Base-by-base conservation (phyloP, 2,329 filamentous ascomycete species). In the Trichoderma afroharzianum region DNA sequence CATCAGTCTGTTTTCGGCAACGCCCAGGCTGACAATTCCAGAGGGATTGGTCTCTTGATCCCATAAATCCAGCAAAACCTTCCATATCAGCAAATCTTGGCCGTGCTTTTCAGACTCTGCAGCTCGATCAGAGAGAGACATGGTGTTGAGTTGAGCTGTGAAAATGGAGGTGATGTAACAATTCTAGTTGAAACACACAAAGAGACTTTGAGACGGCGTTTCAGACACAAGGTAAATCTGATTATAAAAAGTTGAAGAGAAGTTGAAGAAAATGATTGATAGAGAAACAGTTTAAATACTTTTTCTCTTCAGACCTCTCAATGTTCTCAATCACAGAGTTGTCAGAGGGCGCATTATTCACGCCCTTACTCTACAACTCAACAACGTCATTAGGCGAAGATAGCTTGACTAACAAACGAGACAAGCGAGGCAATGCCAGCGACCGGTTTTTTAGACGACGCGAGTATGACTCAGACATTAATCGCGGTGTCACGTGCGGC, bases 1-100 rank as follows among this genome's bases (percentile, higher is more conserved):
- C 85, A 87, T 86, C 47, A 88, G 80, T 0, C 78, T 77, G 73
- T 87, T 87, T 75, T 88, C 86, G 6, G 86, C 86, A 1, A 87
- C 79, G 0, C 86, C 85, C 0, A 88, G 78, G 69, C 83, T 86
- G 33, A 87, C 77, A 72, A 83, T 85, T n/a, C 85, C 85, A 9
- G 77, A 73, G 0, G 82, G 81, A 61, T 84, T 84, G 2, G 77
- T 74, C 3, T 75, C 66, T 0, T 82, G 80, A 68, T 84, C 74
- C 80, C 82, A 88, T 4, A 82, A 75, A 70, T 87, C 79, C 8
- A 77, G 76, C 30, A 86, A 75, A 57, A 87, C 80, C 14, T 84
- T 80, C 83, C 84, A 85, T 63, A 71, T 68, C 3, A 47, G 30
- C 18, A 71, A 43, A 14, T 26, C 32, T 14, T 67, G 30, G 14